Percentiles rank a stretch among this genome's conserved stretches.
Conservation (phyloP, 257 asterid species). For the Rhazya stricta region DNA sequence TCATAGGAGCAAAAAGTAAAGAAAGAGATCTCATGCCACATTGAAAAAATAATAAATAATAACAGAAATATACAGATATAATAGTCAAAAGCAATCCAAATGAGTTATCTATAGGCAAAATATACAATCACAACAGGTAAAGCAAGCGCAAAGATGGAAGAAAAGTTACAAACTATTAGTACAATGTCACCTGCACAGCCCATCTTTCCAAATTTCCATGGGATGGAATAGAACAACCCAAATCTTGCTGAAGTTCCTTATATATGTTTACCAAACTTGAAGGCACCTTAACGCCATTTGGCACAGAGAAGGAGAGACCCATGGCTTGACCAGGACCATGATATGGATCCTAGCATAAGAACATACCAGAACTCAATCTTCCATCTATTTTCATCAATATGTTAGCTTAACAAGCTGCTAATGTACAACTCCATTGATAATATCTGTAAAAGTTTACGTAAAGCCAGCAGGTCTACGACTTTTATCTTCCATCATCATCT, state of each 20-base stretch:
- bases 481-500: not conserved
- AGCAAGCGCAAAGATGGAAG: not conserved
- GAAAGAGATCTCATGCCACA: not conserved
- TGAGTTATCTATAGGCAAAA: not conserved
- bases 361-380: not conserved
- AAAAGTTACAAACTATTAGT: constrained; percentile 12
- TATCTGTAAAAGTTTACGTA: not conserved
- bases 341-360: constrained; percentile 71
- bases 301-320: constrained; percentile 98
- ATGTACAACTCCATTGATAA: not conserved
- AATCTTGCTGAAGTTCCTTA: constrained; percentile 81
- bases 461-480: not conserved
- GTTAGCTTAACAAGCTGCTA: not conserved
- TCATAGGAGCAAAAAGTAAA: not conserved
- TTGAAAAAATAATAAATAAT: not conserved
- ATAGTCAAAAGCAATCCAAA: not conserved
- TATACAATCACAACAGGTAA: not conserved
- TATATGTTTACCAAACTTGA: constrained; percentile 84
- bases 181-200: constrained; percentile 72
- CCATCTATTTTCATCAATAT: not conserved
- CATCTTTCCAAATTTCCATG: constrained; percentile 88
- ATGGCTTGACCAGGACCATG: constrained; percentile 99
- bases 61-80: not conserved
- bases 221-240: constrained; percentile 74
- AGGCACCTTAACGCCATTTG: constrained; percentile 74